phyloP scores from a whole-genome alignment of 169 alveolate species.

The Plasmodium inui region DNA sequence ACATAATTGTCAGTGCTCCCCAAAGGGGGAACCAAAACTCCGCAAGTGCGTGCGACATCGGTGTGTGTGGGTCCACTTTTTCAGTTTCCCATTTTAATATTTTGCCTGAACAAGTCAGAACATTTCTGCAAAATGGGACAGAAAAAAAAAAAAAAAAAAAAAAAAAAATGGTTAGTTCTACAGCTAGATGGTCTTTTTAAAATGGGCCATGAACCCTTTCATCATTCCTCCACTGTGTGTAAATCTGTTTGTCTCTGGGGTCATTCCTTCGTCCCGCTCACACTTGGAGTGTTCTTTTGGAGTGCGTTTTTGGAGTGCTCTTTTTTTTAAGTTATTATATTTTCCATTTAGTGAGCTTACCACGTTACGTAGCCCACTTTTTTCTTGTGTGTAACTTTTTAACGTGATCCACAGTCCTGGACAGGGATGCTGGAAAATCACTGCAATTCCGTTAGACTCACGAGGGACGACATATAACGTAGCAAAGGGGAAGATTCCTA shows the following conservation, averaged over 20 bases:
- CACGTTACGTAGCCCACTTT: background rate
- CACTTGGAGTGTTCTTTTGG: background rate
- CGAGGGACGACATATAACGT: background rate
- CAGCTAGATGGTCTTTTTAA: background rate
- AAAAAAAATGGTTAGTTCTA: background rate
- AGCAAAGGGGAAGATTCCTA: background rate
- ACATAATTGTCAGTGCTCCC: background rate
- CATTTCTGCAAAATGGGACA: background rate
- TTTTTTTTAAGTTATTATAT: background rate
- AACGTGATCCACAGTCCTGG: background rate
- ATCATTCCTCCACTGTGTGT: background rate
- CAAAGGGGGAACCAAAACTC: background rate
- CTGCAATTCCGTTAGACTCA: background rate
- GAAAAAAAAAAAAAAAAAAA: conserved; percentile 4
- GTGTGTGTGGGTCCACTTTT: background rate
- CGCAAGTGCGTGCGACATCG: background rate
- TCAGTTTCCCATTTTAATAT: background rate
- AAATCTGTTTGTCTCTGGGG: background rate
- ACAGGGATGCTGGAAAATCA: background rate
- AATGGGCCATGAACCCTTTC: background rate
- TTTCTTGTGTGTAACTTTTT: background rate
- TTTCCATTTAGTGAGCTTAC: background rate
- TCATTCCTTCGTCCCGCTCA: background rate
- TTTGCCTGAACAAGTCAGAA: conserved; percentile 13
- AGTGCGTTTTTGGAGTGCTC: too few relatives aligned